Percentiles rank a stretch among this genome's conserved stretches.
Conservation (phyloP, 73 alveolate genomes). For the Tetrahymena thermophila region DNA sequence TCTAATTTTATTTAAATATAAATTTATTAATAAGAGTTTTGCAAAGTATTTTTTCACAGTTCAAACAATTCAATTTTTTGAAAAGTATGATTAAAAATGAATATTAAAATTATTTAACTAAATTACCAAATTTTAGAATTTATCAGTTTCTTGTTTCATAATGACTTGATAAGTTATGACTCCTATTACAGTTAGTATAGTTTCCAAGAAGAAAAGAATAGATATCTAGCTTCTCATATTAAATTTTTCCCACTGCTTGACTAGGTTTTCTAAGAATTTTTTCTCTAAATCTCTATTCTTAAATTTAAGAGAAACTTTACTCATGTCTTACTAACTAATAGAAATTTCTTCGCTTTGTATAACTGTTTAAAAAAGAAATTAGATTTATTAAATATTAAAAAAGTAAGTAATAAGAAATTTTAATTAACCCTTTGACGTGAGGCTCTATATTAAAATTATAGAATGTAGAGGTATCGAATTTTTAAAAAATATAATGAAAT, state of each 20-base stretch:
- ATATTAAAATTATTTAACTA: no score
- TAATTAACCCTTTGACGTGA: no score
- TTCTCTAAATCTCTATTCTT: neutral
- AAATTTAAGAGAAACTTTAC: neutral
- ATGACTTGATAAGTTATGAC: neutral
- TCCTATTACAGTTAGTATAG: neutral
- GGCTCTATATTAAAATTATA: no score
- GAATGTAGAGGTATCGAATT: no score
- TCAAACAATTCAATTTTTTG: no score
- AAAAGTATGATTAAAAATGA: no score
- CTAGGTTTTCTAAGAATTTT: neutral
- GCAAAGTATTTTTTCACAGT: neutral
- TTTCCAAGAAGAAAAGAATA: neutral
- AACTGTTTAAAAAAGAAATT: neutral
- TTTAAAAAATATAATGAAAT: no score
- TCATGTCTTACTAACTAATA: neutral
- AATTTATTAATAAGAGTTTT: neutral
- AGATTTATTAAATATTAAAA: neutral
- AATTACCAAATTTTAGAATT: neutral
- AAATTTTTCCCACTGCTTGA: neutral
- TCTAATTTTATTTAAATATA: neutral
- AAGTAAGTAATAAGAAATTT: no score
- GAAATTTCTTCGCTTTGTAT: neutral
- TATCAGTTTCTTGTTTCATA: neutral
- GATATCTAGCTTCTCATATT: neutral